phyloP scores from a whole-genome alignment of 1,139 yeast species.

The Protomyces inundatus region DNA sequence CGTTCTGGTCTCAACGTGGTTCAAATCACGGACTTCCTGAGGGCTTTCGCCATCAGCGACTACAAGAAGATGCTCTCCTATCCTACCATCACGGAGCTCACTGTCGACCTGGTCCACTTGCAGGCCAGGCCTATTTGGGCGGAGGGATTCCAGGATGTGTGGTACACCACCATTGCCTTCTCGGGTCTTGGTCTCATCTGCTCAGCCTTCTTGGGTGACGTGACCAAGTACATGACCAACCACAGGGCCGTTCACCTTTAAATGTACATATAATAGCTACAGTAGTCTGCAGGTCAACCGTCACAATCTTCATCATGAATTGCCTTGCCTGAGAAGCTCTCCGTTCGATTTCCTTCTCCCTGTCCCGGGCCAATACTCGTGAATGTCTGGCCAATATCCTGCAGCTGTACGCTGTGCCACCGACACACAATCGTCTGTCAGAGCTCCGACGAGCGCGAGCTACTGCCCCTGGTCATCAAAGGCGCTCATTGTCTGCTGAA shows the following conservation, averaged over 20 bases:
- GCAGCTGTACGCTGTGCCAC: no score
- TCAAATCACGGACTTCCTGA: conserved; percentile 2
- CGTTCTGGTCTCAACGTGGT: background rate
- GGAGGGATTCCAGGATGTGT: conserved; percentile 12
- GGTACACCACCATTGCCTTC: conserved; percentile 20
- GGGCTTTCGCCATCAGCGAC: conserved; percentile 14
- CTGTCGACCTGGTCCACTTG: conserved; percentile 2
- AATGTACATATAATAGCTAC: background rate
- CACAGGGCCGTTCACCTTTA: conserved; percentile 23
- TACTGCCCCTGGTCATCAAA: no score
- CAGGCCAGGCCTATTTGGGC: conserved; percentile 21
- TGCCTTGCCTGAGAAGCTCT: no score
- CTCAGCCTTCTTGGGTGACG: conserved; percentile 20
- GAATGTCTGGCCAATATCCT: no score
- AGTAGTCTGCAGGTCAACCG: no score
- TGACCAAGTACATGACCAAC: conserved; percentile 22
- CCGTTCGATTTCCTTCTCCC: no score
- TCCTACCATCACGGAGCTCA: background rate
- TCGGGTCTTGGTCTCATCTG: conserved; percentile 23
- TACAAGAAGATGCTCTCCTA: background rate
- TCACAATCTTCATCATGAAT: no score
- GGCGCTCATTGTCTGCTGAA: no score
- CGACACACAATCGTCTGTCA: no score
- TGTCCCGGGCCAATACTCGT: no score
- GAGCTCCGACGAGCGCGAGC: no score